Conservation (phyloP, 2,329 filamentous ascomycete genomes). For the Chrysosphaeria jannelii region DNA sequence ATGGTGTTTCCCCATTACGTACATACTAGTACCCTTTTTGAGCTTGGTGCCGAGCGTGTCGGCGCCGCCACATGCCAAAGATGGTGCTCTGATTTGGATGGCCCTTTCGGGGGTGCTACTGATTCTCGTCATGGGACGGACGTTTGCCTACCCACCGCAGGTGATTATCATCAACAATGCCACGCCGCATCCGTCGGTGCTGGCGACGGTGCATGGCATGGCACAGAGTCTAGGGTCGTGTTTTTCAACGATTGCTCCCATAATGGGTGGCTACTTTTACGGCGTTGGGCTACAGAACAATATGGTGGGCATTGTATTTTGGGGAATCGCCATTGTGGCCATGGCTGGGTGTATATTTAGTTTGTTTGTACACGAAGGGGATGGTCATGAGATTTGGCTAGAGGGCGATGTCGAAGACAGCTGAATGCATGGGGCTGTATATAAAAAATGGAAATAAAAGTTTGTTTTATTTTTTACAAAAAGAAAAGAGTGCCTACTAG, state of each 20-base stretch:
- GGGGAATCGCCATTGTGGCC: slow-evolving; percentile 20
- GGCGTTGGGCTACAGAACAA: slow-evolving; percentile 25
- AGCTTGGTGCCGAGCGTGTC: slow-evolving; percentile 29
- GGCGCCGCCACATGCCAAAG: slow-evolving; percentile 18
- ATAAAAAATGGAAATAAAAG: slow-evolving; percentile 4
- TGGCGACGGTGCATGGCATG: slow-evolving; percentile 25
- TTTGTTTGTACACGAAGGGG: slow-evolving; percentile 22
- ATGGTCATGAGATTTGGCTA: slow-evolving; percentile 33
- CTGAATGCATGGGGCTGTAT: too few species aligned
- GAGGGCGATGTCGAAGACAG: slow-evolving; percentile 25
- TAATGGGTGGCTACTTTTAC: slow-evolving; percentile 28
- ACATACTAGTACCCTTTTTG: slow-evolving; percentile 39
- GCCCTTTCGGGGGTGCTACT: slow-evolving; percentile 29
- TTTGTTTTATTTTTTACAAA: not conserved
- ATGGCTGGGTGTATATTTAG: slow-evolving; percentile 18
- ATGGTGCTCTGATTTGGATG: slow-evolving; percentile 28
- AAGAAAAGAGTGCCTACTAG: too few species aligned
- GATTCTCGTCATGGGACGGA: slow-evolving; percentile 42
- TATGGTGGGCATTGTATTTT: slow-evolving; percentile 26
- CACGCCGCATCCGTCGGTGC: slow-evolving; percentile 22
- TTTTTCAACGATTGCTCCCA: slow-evolving; percentile 26
- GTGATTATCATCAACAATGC: slow-evolving; percentile 30
- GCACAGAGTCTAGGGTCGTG: slow-evolving; percentile 27
- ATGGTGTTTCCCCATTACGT: slow-evolving; percentile 38
- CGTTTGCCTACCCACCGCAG: slow-evolving; percentile 29